A percentile compares a stretch with the other conserved stretches of the same genome.
These are phyloP conservation scores for Skeletonema menzelii DNA, from an alignment of 108 stramenopile genomes.

Conservation along the genomic window DNA sequence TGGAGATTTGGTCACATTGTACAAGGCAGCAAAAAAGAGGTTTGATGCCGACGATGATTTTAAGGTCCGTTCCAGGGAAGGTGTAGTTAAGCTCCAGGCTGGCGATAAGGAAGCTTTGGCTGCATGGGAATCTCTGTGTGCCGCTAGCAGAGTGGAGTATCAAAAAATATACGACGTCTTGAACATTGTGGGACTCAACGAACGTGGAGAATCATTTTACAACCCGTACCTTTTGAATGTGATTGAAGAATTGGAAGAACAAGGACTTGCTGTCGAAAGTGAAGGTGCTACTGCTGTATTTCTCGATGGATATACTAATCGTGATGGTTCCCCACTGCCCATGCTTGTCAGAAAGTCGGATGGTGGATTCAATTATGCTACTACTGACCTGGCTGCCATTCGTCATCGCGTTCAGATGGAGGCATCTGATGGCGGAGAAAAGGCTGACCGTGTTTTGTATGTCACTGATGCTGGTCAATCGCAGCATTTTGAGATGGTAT, in stretches of 20 bases:
- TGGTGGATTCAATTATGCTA: slow-evolving; percentile 98
- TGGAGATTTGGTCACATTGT: slow-evolving; percentile 92
- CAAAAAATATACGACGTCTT: slow-evolving; percentile 86
- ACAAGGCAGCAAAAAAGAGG: slow-evolving; percentile 95
- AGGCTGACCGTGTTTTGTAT: slow-evolving; percentile 88
- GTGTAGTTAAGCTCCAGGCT: slow-evolving; percentile 95
- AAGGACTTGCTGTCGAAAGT: slow-evolving; percentile 81
- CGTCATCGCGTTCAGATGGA: slow-evolving; percentile 78
- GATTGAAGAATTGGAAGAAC: slow-evolving; percentile 78
- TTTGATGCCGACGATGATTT: slow-evolving; percentile 92
- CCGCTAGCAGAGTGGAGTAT: slow-evolving; percentile 78
- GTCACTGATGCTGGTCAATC: slow-evolving; percentile 97
- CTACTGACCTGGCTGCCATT: slow-evolving; percentile 97
- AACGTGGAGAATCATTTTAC: slow-evolving; percentile 97
- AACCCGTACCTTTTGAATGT: slow-evolving; percentile 87
- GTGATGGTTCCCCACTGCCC: slow-evolving; percentile 85
- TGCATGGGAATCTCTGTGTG: slow-evolving; percentile 92
- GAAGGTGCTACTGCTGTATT: slow-evolving; percentile 90
- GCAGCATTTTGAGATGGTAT: slow-evolving; percentile 94
- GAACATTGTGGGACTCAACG: slow-evolving; percentile 71
- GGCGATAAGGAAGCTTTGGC: slow-evolving; percentile 88
- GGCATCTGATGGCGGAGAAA: slow-evolving; percentile 64
- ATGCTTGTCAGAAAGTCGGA: slow-evolving; percentile 95
- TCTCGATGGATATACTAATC: slow-evolving; percentile 80
- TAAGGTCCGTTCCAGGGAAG: slow-evolving; percentile 83